A percentile compares a stretch with the other conserved stretches of the same genome.
Conservation (phyloP, 2,329 filamentous ascomycete species). For the Sphaceloma murrayae region DNA sequence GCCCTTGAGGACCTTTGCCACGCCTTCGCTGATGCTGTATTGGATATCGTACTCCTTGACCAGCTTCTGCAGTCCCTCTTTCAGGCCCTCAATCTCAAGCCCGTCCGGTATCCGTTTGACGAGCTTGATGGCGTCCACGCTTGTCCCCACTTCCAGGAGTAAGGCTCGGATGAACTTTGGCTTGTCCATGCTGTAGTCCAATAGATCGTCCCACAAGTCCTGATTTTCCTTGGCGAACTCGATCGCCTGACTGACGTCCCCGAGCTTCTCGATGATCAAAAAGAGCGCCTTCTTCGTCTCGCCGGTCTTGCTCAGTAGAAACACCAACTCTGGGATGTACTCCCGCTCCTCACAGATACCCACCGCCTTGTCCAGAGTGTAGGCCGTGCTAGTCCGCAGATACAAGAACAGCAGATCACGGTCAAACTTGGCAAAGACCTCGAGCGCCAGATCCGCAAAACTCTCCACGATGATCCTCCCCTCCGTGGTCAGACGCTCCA, state of each 20-base stretch:
- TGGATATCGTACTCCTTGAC: constrained; percentile 95
- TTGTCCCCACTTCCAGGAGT: constrained; percentile 85
- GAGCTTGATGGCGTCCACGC: constrained; percentile 83
- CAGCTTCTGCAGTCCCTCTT: constrained; percentile 80
- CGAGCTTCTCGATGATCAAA: constrained; percentile 87
- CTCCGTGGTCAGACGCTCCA: constrained; percentile 33
- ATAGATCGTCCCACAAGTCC: constrained; percentile 87
- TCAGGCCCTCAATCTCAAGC: constrained; percentile 79
- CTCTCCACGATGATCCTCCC: constrained; percentile 63
- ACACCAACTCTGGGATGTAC: constrained; percentile 89
- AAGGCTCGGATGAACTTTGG: constrained; percentile 86
- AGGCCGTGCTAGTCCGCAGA: constrained; percentile 68
- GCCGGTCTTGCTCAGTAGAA: constrained; percentile 88
- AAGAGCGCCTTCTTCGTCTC: constrained; percentile 85
- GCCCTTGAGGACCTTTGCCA: constrained; percentile 73
- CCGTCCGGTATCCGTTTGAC: constrained; percentile 87
- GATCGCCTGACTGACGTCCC: constrained; percentile 86
- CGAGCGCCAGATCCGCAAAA: constrained; percentile 78
- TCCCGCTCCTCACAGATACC: constrained; percentile 68
- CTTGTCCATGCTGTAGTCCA: constrained; percentile 96
- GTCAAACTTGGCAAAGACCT: constrained; percentile 78
- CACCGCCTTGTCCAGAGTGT: constrained; percentile 73
- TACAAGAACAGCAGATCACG: constrained; percentile 75
- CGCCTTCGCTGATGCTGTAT: constrained; percentile 81
- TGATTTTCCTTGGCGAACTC: constrained; percentile 87